Evolutionary conservation across 495 filamentous ascomycete genomes (phyloP), one percentile per base, ranked within the genome.

Genomic region (Hypoxylon intermedium): DNA sequence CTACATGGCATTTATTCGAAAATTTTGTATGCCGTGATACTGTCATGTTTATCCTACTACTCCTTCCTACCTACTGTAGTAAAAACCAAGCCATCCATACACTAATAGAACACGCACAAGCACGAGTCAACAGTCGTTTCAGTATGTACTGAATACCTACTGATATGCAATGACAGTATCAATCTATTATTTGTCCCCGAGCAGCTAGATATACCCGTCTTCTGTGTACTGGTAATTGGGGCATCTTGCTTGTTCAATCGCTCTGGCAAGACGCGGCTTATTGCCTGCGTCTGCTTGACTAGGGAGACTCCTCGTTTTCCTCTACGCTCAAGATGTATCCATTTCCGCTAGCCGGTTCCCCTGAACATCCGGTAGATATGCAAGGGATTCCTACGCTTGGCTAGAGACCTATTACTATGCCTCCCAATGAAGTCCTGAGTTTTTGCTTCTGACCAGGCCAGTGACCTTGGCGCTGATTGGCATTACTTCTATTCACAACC

Each of bases 201-300:
- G 31, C 34, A 41, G 23, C 31, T 20, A 46, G 42, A 56, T 33
- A 15, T 47, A 34, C 18, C 34, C 7, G 44, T 56, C 7, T 26
- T 24, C 53, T 56, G 15, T 61, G 55, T 44, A 51, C 40, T 46
- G 55, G 58, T 45, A 57, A 46, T 47, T 19, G 50, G 59, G 63
- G 53, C 59, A 58, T 65, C 52, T 62, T 53, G 50, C 52, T 55
- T 48, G 37, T 30, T 52, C 21, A 40, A 20, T 23, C 28, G 13
- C 16, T 52, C 38, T 40, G 31, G 7, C 36, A 13, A 13, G 11
- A n/a, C 34, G 34, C 2, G 15, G 13, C 12, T 57, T 33, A 12
- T 38, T 45, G 9, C 31, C 28, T 9, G 28, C 21, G 18, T 20
- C n/a, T 9, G 41, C 21, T 31, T 45, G 19, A 41, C 40, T 31